Evolutionary conservation across 768 basidiomycete species (phyloP).

Genomic region (Goffeauzyma gilvescens): DNA sequence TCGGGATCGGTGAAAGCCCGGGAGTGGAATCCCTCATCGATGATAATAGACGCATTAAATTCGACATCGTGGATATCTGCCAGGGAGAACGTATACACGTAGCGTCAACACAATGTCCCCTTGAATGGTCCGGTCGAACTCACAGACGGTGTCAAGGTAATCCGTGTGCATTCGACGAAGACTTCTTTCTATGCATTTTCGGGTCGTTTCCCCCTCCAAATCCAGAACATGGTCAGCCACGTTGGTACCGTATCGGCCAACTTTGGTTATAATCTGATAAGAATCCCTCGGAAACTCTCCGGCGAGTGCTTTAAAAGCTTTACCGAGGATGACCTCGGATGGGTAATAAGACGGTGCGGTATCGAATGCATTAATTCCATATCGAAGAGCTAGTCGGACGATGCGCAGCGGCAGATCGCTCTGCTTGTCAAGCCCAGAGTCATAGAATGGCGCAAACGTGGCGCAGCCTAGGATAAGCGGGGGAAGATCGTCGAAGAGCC

Average conservation of each 20-base stretch:
- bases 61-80: conserved; percentile 33
- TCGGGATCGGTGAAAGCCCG: conserved; percentile 2
- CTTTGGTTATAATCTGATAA: conserved; percentile 31
- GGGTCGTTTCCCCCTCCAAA: conserved; percentile 14
- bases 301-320: conserved; percentile 15
- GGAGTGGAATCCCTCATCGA: conserved; percentile 16
- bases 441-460: conserved; percentile 29
- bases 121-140: no score
- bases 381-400: conserved; percentile 25
- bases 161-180: conserved; percentile 23
- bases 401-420: conserved; percentile 20
- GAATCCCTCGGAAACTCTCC: conserved; percentile 21
- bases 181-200: conserved; percentile 22
- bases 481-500: conserved; percentile 14
- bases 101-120: background rate
- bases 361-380: conserved; percentile 31
- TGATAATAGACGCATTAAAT: conserved; percentile 17
- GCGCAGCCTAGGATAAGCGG: conserved; percentile 29
- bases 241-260: conserved; percentile 27
- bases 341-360: conserved; percentile 33
- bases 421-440: conserved; percentile 10
- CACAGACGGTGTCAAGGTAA: conserved; percentile 32
- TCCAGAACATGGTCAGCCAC: conserved; percentile 22
- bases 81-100: background rate
- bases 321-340: conserved; percentile 31